Evolutionary conservation across 176 grass and related monocot species (phyloP), one percentile per base, ranked within the genome.

Genomic region (Phyllostachys edulis): DNA sequence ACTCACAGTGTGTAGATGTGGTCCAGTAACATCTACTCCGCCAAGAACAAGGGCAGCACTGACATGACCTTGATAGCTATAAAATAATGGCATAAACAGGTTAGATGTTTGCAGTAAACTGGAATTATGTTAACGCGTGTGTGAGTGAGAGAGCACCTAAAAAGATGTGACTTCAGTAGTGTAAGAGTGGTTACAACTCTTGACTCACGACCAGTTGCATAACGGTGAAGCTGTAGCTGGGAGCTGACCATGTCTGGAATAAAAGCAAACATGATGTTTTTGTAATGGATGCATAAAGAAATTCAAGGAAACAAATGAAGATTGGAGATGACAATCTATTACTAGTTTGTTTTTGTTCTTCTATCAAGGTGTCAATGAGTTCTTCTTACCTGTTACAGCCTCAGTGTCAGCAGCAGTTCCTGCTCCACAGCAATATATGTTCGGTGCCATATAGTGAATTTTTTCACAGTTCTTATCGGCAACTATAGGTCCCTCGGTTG

Each of bases 401-500:
- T 95, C 91, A 0, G 91, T 98, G 36, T 98, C 93, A 60, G 96
- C 93, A 85, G 93, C 91, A 90, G 96, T 95, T 86, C 91, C 93
- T 54, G 96, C 93, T 85, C 96, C 93, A 76, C 93, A 98, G 55
- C 93, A 98, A 69, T 94, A 98, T 64, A 95, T 98, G 54, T 98
- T 98, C 21, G 93, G 93, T 40, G 96, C 93, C 93, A 98, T 95
- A 45, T 80, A 98, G 44, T 95, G 96, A 38, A 98, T 93, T 76
- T 93, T 98, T 76, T 98, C 93, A 60, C 93, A 98, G 73, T 98
- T 95, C 70, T 98, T 98, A 46, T 98, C 95, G 41, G 95, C 95
- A 83, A 98, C 92, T 69, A 98, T 94, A 71, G 95, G 95, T 56
- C 95, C 95, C 83, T 98, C 95, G 38, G 95, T 94, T 67, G 95